Evolutionary conservation across 306 rosid species (phyloP), one percentile per base, ranked within the genome.

Genomic region (Cicer arietinum): DNA sequence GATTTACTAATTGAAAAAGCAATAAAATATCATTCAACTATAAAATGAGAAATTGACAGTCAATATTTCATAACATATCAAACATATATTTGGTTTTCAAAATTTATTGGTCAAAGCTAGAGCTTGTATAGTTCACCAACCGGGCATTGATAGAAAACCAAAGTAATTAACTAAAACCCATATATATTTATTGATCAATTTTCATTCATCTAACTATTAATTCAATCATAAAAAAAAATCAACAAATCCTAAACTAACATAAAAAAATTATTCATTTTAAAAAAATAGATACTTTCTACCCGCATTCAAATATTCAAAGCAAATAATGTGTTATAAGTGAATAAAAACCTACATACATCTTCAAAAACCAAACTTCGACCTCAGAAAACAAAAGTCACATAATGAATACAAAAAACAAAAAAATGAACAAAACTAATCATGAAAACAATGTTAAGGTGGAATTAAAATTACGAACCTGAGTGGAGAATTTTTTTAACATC

Each of bases 401-500:
- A 46, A 57, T 5, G 7, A 66, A 10, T 5, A 2, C 35, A 60
- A 10, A 10, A 71, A 11, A 3, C 7, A n/a, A 67, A 45, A 66
- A 59, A 7, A 30, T 3, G 1, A 7, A 30, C 13, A 6, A 35
- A 41, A 52, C 8, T n/a, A 0, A 2, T 68, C 30, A 47, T 6
- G 47, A 41, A 5, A 1, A 17, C 3, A 9, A 54, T 39, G 10
- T 0, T 1, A 40, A 67, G 10, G 3, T 1, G 10, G 12, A 62
- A 71, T 11, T 44, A 5, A 10, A n/a, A 16, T 10, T 1, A 10
- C 0, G 7, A 0, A 91, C 96, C 93, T 67, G 75, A 53, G 45
- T 40, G 12, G 16, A 70, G 75, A 39, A 70, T 53, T 3, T 7
- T 13, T 6, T 85, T 87, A 77, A 89, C 7, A 78, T 89, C 87